Evolutionary conservation across 176 grass and related monocot genomes (phyloP), one percentile per base, ranked within the genome.

Genomic region (Ampelocalamus luodianensis): DNA sequence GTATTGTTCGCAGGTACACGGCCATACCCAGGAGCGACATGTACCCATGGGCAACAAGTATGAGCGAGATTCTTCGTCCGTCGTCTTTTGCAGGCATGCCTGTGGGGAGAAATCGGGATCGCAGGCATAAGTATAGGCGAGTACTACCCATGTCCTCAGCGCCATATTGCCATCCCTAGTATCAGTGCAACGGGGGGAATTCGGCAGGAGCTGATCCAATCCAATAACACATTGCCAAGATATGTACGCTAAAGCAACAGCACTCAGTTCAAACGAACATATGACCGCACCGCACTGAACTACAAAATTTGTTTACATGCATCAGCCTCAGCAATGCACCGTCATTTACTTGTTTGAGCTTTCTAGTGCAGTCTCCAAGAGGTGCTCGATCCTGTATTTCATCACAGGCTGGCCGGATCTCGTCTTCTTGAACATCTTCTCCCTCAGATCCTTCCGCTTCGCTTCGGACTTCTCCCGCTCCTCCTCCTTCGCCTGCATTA

Each of bases 381-480:
- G 88, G 76, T 96, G 96, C 75, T 96, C 60, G 6, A 99, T 99
- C 68, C 93, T 92, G 85, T 94, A 94, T 66, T 91, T 92, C 93
- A 99, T 94, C 34, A 92, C 84, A 59, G 93, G 96, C 22, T 96
- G 96, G 24, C 96, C 96, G 0, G 83, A 99, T 39, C 91, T 90
- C 1, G 96, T 99, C 82, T 92, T 99, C 86, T 90, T 99, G 55
- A 99, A 94, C 93, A 96, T 96, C 65, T 92, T 99, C 48, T 87
- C 88, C 83, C 27, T 96, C 82, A 89, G 67, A 6, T 89, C 78
- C 72, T 88, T 92, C 39, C 90, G 80, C 77, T 81, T 99, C 1
- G 61, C 75, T 80, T 99, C 91, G 11, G 91, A 83, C 64, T 84
- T 90, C 69, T 88, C 82, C 76, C 65, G 86, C 64, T 84, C 65